Percentiles rank a stretch among this genome's conserved stretches.
Conservation (phyloP, 75 land plant species). For the Cupressus sempervirens region DNA sequence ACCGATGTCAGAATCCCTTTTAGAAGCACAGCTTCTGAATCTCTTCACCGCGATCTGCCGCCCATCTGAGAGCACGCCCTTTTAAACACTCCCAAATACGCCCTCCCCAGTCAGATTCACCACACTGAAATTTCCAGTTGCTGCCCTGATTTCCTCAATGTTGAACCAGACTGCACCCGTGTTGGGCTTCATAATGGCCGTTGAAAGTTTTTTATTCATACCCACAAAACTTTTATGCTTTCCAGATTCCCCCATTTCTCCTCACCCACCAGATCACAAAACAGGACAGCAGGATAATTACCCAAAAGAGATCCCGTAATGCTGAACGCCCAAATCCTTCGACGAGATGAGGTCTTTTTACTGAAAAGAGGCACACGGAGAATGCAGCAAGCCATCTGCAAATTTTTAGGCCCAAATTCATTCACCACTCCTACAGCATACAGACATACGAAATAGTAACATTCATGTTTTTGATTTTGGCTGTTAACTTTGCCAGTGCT, state of each 20-base stretch:
- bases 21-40: conserved; percentile 46
- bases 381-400: conserved; percentile 33
- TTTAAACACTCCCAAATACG: conserved; percentile 71
- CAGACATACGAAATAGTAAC: conserved; percentile 44
- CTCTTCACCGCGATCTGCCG: conserved; percentile 56
- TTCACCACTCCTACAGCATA: conserved; percentile 55
- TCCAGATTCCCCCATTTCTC: neutral
- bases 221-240: conserved; percentile 6
- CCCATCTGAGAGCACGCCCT: conserved; percentile 49
- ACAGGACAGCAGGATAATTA: conserved; percentile 10
- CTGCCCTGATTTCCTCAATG: neutral
- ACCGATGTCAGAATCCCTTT: conserved; percentile 63
- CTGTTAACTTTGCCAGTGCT: neutral
- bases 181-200: conserved; percentile 19
- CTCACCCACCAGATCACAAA: conserved; percentile 7
- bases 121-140: conserved; percentile 46
- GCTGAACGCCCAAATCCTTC: conserved; percentile 8
- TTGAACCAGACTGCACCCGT: conserved; percentile 51
- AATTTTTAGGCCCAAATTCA: conserved; percentile 32
- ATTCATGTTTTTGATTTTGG: conserved; percentile 5
- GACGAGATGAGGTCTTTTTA: neutral
- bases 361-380: conserved; percentile 18
- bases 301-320: conserved; percentile 19
- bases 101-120: conserved; percentile 59
- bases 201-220: conserved; percentile 7